These are phyloP conservation scores for Ascobolus immersus DNA, from an alignment of 495 filamentous ascomycete genomes.

Conservation along the genomic window DNA sequence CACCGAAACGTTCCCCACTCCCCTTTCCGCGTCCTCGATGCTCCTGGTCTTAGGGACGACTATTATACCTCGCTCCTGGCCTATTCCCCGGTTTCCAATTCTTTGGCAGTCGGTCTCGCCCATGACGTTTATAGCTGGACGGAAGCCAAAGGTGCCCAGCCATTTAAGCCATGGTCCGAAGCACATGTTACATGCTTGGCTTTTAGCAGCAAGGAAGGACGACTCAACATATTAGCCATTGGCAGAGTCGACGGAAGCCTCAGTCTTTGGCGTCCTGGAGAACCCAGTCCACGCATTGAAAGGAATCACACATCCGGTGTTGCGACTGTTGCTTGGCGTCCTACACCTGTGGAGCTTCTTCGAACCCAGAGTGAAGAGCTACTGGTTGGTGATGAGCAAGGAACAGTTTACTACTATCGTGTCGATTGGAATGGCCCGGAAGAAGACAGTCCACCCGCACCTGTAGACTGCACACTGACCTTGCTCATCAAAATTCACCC, in stretches of 20 bases:
- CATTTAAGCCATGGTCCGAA: slow-evolving; percentile 13
- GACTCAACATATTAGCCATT: slow-evolving; percentile 58
- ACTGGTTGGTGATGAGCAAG: slow-evolving; percentile 67
- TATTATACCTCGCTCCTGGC: slow-evolving; percentile 86
- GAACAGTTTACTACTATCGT: slow-evolving; percentile 64
- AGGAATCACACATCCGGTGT: slow-evolving; percentile 41
- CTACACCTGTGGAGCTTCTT: slow-evolving; percentile 4
- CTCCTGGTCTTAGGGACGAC: slow-evolving; percentile 68
- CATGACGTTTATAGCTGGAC: slow-evolving; percentile 76
- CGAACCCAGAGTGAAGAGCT: slow-evolving; percentile 38
- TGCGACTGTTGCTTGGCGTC: slow-evolving; percentile 50
- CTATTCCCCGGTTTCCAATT: slow-evolving; percentile 45
- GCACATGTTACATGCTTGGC: slow-evolving; percentile 56
- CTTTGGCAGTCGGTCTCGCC: slow-evolving; percentile 60
- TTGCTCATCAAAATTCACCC: slow-evolving; percentile 49
- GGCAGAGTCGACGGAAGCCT: slow-evolving; percentile 44
- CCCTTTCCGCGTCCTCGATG: slow-evolving; percentile 42
- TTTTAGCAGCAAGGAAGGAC: slow-evolving; percentile 60
- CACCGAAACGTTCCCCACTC: slow-evolving; percentile 1
- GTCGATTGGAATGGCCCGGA: slow-evolving; percentile 69
- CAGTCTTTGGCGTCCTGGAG: slow-evolving; percentile 32
- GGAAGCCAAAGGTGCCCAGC: slow-evolving; percentile 31
- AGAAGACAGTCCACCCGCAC: neutral
- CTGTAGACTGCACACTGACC: slow-evolving; percentile 35
- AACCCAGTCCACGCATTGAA: slow-evolving; percentile 43